These are phyloP conservation scores for Rhexocercosporidium sp. DNA, from an alignment of 2,329 filamentous ascomycete species.

Conservation along the genomic window DNA sequence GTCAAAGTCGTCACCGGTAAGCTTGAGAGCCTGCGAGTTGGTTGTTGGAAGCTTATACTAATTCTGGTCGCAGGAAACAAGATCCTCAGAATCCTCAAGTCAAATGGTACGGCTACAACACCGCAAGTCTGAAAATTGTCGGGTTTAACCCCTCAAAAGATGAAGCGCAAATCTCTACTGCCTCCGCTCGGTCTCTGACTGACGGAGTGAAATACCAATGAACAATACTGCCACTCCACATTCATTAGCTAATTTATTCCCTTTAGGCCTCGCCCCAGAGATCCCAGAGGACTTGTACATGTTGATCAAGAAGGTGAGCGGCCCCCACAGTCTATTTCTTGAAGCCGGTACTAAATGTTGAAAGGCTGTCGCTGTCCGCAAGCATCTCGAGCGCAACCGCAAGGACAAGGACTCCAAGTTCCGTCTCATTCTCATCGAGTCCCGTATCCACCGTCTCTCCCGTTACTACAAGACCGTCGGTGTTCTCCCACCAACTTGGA, in stretches of 20 bases:
- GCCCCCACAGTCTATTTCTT: not conserved
- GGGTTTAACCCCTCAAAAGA: constrained; percentile 39
- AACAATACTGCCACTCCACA: constrained; percentile 77
- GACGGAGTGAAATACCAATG: constrained; percentile 71
- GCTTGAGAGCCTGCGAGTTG: constrained; percentile 42
- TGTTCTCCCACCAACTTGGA: constrained; percentile 90
- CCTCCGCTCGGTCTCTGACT: constrained; percentile 91
- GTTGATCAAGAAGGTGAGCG: constrained; percentile 97
- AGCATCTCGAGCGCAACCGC: constrained; percentile 99
- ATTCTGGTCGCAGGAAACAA: constrained; percentile 80
- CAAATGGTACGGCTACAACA: constrained; percentile 76
- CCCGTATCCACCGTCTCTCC: constrained; percentile 98
- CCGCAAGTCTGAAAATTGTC: constrained; percentile 40
- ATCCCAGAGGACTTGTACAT: constrained; percentile 99
- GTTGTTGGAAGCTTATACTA: constrained; percentile 19
- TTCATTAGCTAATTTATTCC: constrained; percentile 88
- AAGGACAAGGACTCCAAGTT: constrained; percentile 99
- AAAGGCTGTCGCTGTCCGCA: constrained; percentile 93
- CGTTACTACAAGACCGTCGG: constrained; percentile 99
- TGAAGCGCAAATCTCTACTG: constrained; percentile 50
- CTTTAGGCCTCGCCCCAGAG: constrained; percentile 91
- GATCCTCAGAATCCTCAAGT: constrained; percentile 99
- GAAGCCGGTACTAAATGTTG: constrained; percentile 27
- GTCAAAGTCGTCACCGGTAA: constrained; percentile 96
- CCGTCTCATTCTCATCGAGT: constrained; percentile 99